These are phyloP conservation scores for Penicillium sp. DNA, from an alignment of 2,329 filamentous ascomycete species.

Conservation along the genomic window DNA sequence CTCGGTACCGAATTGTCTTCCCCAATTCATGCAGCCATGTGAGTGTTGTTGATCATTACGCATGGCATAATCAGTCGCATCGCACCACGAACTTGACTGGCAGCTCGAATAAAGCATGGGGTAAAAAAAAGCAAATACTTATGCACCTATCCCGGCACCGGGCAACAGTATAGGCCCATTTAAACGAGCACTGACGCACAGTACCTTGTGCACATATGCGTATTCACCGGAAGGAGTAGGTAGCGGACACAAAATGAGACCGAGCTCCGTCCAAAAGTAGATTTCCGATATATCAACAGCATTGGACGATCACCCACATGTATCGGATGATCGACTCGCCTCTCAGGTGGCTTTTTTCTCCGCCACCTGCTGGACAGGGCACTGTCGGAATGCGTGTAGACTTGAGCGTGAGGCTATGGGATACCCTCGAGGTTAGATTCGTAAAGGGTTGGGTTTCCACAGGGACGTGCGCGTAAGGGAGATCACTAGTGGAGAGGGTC, in stretches of 20 bases:
- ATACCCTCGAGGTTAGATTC: not conserved
- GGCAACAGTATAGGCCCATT: not conserved
- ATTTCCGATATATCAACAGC: slow-evolving; percentile 9
- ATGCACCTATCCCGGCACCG: not conserved
- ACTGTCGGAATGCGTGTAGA: not conserved
- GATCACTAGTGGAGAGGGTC: not conserved
- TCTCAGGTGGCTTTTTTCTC: slow-evolving; percentile 8
- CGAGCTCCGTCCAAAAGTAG: not conserved
- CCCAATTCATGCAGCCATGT: not conserved
- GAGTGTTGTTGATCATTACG: not conserved
- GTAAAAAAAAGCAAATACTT: not conserved
- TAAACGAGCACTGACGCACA: not conserved
- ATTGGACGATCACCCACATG: slow-evolving; percentile 3
- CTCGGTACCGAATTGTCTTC: not conserved
- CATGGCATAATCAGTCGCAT: not conserved
- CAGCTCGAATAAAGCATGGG: not conserved
- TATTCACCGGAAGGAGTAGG: not conserved
- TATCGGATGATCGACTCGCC: slow-evolving; percentile 6
- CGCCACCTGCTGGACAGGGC: not conserved
- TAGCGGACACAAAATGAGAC: not conserved
- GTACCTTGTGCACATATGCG: slow-evolving; percentile 1
- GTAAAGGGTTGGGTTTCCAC: not conserved
- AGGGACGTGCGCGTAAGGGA: not conserved
- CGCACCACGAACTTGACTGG: not conserved
- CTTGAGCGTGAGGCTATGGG: not conserved